Evolutionary conservation across 1,139 yeast species (phyloP), one percentile per base, ranked within the genome.

Genomic region (Suhomyces yuchorum): DNA sequence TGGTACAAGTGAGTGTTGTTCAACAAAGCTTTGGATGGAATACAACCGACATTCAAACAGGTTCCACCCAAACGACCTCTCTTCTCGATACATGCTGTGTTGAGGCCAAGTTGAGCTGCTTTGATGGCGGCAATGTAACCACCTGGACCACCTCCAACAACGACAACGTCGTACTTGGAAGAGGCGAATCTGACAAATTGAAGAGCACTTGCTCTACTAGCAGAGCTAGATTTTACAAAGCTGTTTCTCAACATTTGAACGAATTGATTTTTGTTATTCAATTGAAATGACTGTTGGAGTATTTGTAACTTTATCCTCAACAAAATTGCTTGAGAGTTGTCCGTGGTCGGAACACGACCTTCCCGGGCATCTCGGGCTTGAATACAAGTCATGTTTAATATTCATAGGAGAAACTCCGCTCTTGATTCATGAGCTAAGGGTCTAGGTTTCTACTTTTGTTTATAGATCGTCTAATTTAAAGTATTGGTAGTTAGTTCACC

Each of bases 111-210:
- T 76, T 95, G 99, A 45, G 99, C 99, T 50, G 97, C 97, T 73
- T 90, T 92, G 69, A 95, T 95, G 64, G 99, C 99, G 50, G 98
- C 98, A 58, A 95, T 96, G 66, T 88, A 88, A 55, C 99, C 99
- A 70, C 98, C 99, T 57, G 99, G 99, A 51, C 99, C 99, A 62
- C 97, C 99, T 59, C 99, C 99, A 65, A 95, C 87, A 59, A 95
- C 90, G 49, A 92, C 96, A 51, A 92, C 83, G 64, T 93, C 99
- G 67, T 89, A 95, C 68, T 88, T 73, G 52, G 66, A 63, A 52
- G 77, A 71, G 44, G 68, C 71, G 53, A 56, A 67, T 67, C 78
- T 71, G 49, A 68, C 67, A 56, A 71, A 71, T 54, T 67, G 70
- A 43, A 55, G 52, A 12, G 53, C 51, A 24, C 47, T 41, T 11